Evolutionary conservation across 441 rosid genomes (phyloP).

Genomic region (Euphorbia celastroides): DNA sequence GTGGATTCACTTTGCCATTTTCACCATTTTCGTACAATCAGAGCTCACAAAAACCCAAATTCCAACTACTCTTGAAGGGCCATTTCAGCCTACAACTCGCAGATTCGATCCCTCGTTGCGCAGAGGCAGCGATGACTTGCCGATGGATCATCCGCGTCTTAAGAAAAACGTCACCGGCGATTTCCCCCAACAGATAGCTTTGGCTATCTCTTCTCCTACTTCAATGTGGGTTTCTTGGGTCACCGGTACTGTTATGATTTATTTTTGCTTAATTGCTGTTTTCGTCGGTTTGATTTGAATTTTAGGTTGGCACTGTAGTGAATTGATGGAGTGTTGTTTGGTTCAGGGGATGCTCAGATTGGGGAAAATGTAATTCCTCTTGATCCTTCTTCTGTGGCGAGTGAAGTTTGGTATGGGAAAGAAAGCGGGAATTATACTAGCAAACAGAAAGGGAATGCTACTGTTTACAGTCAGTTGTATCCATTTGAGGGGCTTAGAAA

Average conservation of each 20-base stretch:
- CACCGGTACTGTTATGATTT: constrained; percentile 37
- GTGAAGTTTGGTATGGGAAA: constrained; percentile 44
- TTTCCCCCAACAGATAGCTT: constrained; percentile 66
- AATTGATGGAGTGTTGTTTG: constrained; percentile 8
- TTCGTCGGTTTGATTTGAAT: not conserved
- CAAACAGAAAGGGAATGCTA: constrained; percentile 32
- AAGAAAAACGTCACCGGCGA: constrained; percentile 29
- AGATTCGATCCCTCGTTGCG: constrained; percentile 51
- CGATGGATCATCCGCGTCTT: constrained; percentile 51
- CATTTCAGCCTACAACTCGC: constrained; percentile 59
- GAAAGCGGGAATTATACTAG: constrained; percentile 36
- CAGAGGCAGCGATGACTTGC: constrained; percentile 56
- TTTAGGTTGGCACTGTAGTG: not conserved
- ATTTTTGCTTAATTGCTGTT: not conserved
- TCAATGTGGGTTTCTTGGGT: constrained; percentile 81
- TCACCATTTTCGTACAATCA: constrained; percentile 13
- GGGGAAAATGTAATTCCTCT: constrained; percentile 39
- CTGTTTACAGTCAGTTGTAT: constrained; percentile 45
- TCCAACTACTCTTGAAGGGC: constrained; percentile 76
- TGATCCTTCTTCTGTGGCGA: constrained; percentile 39
- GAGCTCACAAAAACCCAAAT: constrained; percentile 17
- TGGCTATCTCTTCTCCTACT: constrained; percentile 53
- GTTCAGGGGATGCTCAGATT: constrained; percentile 48
- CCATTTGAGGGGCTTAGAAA: constrained; percentile 50
- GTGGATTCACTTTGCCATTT: constrained; percentile 1